Evolutionary conservation across 352 stramenopile species (phyloP), one percentile per base, ranked within the genome.

Genomic region (Phytophthora quininea): DNA sequence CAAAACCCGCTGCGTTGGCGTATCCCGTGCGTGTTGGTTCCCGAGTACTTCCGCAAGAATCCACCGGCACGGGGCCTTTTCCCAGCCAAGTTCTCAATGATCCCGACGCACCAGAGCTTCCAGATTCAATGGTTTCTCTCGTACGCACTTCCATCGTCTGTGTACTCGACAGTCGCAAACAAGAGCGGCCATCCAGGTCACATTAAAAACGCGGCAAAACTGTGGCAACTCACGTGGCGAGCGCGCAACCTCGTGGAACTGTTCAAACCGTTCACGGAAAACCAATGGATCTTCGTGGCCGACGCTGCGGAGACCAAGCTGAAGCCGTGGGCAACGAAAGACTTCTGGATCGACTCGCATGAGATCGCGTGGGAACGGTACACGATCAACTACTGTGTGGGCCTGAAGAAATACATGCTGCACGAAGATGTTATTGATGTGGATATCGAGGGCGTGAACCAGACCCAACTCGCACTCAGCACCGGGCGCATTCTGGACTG

Each of bases 231-330:
- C 32, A 93, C 86, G 19, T 92, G 82, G 84, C 81, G 84, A 9
- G 85, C 85, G 10, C 84, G 86, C 1, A 90, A 77, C 9, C 73
- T 96, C 4, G 85, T 94, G 12, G 85, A 92, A 57, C 54, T 93
- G 3, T 96, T 96, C 64, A 93, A 95, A 73, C 86, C 88, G 1
- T 96, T 96, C 32, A 96, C 89, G 3, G 77, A 93, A 59, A 94
- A 91, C 68, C 80, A 96, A 56, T 96, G 87, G 85, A 80, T 92
- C 47, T 96, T 94, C 46, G 61, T 57, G 27, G 78, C 80, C 3
- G 82, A 92, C 38, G 77, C 77, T 38, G 77, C 79, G 19, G 72
- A 89, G 46, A 64, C 67, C 5, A 58, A 56, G 1, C 59, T 92
- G 1, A 54, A 58, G 14, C 51, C 62, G 2, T 80, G 65, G 40